A percentile compares a stretch with the other conserved stretches of the same genome.
Evolutionary conservation across 176 grass and related monocot genomes (phyloP).

Genomic region (Eremochloa ophiuroides): DNA sequence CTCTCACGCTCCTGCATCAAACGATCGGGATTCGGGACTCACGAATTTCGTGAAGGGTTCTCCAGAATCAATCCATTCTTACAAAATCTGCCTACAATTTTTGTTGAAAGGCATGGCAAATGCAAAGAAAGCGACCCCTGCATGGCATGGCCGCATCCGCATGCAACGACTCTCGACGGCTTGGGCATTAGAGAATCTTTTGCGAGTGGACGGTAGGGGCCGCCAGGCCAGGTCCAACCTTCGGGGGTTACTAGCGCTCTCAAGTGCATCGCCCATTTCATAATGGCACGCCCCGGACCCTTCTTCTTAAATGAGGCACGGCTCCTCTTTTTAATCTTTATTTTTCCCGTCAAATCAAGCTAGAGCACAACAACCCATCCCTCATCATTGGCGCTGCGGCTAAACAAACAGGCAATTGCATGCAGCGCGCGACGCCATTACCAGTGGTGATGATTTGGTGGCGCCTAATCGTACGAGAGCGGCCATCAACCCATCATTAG

Average conservation of each 20-base stretch:
- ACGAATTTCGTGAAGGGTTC: neutral
- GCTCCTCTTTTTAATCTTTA: constrained; percentile 9
- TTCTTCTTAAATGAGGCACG: constrained; percentile 7
- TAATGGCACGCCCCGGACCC: neutral
- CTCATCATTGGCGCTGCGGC: constrained; percentile 31
- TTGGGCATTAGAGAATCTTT: neutral
- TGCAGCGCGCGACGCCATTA: neutral
- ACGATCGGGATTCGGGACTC: neutral
- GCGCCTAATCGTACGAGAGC: constrained; percentile 17
- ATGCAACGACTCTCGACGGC: neutral
- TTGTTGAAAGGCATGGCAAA: too few species aligned
- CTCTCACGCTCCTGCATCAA: too few species aligned
- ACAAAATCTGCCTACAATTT: too few species aligned
- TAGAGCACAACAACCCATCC: neutral
- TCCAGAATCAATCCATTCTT: too few species aligned
- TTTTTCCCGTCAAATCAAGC: constrained; percentile 1
- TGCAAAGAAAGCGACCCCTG: neutral
- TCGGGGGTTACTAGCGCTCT: neutral
- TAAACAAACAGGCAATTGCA: constrained; percentile 5
- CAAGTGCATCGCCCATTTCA: constrained; percentile 22
- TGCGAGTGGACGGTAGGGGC: neutral
- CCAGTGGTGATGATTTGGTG: neutral
- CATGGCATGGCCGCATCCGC: neutral
- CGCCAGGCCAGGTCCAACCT: neutral
- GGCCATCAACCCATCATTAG: constrained; percentile 43